Evolutionary conservation across 805 yeast genomes (phyloP), one percentile per base, ranked within the genome.

Genomic region (Ogataea chonburiensis): DNA sequence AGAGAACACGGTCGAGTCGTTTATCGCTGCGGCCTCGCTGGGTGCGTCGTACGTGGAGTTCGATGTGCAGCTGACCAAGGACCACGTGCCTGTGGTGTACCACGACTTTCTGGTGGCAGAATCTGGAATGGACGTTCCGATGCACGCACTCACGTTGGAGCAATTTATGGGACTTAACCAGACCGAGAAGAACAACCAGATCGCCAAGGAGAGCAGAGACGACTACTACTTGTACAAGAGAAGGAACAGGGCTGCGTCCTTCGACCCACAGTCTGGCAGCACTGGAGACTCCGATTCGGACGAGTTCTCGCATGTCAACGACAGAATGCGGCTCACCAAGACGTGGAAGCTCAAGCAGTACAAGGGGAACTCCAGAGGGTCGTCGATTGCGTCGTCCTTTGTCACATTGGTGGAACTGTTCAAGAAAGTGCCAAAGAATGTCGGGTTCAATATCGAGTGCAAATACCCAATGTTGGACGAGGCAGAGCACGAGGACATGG

Each of bases 21-120:
- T 91, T 52, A 84, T 91, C 55, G 95, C 96, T 9, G 98, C 98
- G 0, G 95, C 97, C 0, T 87, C 95, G 2, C 67, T 91, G 47
- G 98, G 98, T 25, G 98, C 98, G 1, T 82, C 95, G 3, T 91
- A 91, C 54, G 97, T 91, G 34, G 98, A 91, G 62, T 91, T 91
- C 58, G 98, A 91, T 61, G 98, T 91, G 29, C 98, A 91, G 57
- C 67, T 91, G 49, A 91, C 98, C 11, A 87, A 88, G 55, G 98
- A 91, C 59, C 70, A 70, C 46, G 79, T 86, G 8, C 97, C 98
- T 3, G 98, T 91, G 5, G 84, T 91, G 18, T 91, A 91, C 55
- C 98, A 91, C 60, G 98, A 91, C 57, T 91, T 91, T 55, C 59
- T 86, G 27, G 96, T 91, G 32, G 95, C 96, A 2, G 98, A 91